Conservation (phyloP, 768 basidiomycete species). For the Ramaria sp. region DNA sequence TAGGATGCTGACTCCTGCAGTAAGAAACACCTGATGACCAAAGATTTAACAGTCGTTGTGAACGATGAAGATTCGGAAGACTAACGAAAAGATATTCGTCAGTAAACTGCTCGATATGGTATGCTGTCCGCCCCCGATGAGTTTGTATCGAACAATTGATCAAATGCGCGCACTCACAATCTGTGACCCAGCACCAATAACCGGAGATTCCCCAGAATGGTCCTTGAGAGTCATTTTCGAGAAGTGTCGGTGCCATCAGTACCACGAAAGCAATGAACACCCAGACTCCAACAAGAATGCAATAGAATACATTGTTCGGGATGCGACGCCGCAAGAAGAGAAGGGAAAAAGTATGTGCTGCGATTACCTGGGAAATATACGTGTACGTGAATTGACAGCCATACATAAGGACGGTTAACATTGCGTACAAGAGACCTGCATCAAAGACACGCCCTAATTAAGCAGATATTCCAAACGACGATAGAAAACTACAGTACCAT, state of each 20-base stretch:
- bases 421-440: too few species aligned
- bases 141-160: too few species aligned
- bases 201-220: constrained; percentile 42
- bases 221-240: constrained; percentile 19
- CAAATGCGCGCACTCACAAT: too few species aligned
- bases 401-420: too few species aligned
- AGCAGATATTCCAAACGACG: too few species aligned
- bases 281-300: constrained; percentile 35
- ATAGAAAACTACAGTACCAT: too few species aligned
- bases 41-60: too few species aligned
- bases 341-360: constrained; percentile 36
- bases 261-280: constrained; percentile 30
- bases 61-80: too few species aligned
- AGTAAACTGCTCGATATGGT: constrained; percentile 28
- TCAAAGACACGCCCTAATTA: too few species aligned
- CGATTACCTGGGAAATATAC: constrained; percentile 28
- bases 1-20: constrained; percentile 31
- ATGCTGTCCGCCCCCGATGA: too few species aligned
- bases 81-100: constrained; percentile 43
- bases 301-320: constrained; percentile 24
- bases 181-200: constrained; percentile 46
- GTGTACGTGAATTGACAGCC: too few species aligned
- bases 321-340: constrained; percentile 32
- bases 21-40: constrained; percentile 37
- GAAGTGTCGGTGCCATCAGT: constrained; percentile 32